These are phyloP conservation scores for Ceratobasidium sp. DNA, from an alignment of 1,284 basidiomycete genomes.

Conservation along the genomic window DNA sequence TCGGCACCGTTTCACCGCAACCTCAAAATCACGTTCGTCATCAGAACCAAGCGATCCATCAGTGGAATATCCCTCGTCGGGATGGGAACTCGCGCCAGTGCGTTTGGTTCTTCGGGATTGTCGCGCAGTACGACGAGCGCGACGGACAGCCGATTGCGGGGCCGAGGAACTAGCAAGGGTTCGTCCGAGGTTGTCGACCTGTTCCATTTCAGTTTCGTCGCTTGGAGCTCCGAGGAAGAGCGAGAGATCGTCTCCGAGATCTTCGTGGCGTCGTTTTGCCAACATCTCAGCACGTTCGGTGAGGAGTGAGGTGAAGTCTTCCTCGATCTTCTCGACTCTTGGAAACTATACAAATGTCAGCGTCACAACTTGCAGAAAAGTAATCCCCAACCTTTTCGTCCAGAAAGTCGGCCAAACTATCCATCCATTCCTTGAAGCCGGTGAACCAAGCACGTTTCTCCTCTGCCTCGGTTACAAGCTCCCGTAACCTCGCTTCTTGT, in stretches of 20 bases:
- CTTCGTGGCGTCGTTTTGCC: constrained; percentile 70
- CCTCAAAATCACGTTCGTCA: constrained; percentile 77
- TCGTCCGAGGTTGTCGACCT: constrained; percentile 74
- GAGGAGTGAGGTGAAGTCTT: constrained; percentile 79
- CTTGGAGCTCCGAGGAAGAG: constrained; percentile 72
- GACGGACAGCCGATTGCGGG: constrained; percentile 63
- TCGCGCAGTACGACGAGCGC: constrained; percentile 63
- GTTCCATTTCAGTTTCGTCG: constrained; percentile 59
- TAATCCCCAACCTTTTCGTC: constrained; percentile 80
- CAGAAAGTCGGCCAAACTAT: constrained; percentile 87
- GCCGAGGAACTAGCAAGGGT: constrained; percentile 62
- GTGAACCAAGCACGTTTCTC: constrained; percentile 89
- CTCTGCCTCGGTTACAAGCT: constrained; percentile 83
- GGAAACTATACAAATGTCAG: constrained; percentile 73
- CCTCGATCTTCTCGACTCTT: constrained; percentile 85
- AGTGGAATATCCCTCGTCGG: constrained; percentile 88
- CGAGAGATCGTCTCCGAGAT: constrained; percentile 86
- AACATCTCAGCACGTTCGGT: constrained; percentile 82
- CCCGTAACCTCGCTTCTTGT: constrained; percentile 83
- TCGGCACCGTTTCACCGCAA: constrained; percentile 71
- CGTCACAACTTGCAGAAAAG: constrained; percentile 13
- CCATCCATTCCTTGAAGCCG: constrained; percentile 87
- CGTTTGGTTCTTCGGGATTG: constrained; percentile 55
- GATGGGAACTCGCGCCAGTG: constrained; percentile 52
- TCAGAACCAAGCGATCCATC: constrained; percentile 77